Evolutionary conservation across 805 yeast genomes (phyloP).

Genomic region (Yamadazyma insecticola): DNA sequence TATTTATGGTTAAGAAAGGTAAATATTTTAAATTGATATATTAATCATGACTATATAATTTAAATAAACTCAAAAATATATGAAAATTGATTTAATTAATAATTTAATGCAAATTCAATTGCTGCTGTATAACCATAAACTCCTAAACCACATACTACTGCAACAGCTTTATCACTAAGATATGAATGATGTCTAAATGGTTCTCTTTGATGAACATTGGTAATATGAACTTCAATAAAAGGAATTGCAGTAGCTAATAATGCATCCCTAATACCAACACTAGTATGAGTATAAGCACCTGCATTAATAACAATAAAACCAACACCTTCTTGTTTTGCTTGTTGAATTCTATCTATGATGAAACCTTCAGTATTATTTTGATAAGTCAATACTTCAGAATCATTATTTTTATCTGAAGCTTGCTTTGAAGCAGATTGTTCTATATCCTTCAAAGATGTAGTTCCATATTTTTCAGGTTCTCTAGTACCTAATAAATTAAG

Average conservation of each 20-base stretch:
- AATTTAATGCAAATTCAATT: slow-evolving; percentile 36
- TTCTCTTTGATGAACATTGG: slow-evolving; percentile 49
- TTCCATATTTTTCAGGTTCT: slow-evolving; percentile 49
- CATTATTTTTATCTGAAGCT: slow-evolving; percentile 24
- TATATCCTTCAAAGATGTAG: slow-evolving; percentile 39
- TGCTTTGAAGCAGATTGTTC: slow-evolving; percentile 37
- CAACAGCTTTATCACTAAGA: slow-evolving; percentile 46
- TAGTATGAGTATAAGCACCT: slow-evolving; percentile 51
- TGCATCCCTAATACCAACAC: slow-evolving; percentile 48
- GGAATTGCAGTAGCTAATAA: slow-evolving; percentile 45
- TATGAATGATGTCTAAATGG: slow-evolving; percentile 47
- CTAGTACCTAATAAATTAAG: slow-evolving; percentile 45
- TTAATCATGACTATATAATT: neutral
- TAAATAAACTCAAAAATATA: neutral
- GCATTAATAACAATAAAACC: slow-evolving; percentile 47
- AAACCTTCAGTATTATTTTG: slow-evolving; percentile 46
- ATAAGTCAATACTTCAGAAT: slow-evolving; percentile 27
- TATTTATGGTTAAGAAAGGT: slow-evolving; percentile 46
- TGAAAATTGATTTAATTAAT: slow-evolving; percentile 12
- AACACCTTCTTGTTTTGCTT: slow-evolving; percentile 39
- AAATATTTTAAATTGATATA: neutral
- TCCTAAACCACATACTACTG: slow-evolving; percentile 40
- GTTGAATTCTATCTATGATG: slow-evolving; percentile 43
- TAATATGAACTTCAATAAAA: slow-evolving; percentile 46
- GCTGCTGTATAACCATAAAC: slow-evolving; percentile 40